Evolutionary conservation across 2,329 filamentous ascomycete genomes (phyloP), one percentile per base, ranked within the genome.

Genomic region (Dothiorella sarmentorum): DNA sequence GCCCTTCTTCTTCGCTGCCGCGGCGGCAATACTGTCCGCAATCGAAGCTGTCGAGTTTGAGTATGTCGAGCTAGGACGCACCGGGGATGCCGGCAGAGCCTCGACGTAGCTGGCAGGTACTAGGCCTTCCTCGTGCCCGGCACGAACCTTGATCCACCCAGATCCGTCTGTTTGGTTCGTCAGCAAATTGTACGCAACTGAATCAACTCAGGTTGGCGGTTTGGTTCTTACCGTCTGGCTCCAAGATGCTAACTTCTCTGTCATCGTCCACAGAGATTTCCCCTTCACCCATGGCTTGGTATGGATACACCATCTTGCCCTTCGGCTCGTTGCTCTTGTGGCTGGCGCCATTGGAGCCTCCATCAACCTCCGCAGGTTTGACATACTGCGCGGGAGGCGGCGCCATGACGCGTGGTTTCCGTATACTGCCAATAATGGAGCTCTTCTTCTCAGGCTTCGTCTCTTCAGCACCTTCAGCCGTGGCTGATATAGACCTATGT

Each of bases 71-170:
- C 79, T 77, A 4, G 76, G 69, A 13, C 68, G 68, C 68, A 66
- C 61, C 65, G 58, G 26, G 65, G 64, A 9, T 11, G 68, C 63
- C 2, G 83, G 74, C 24, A 80, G 74, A 9, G 87, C 71, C 66
- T 97, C 92, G 43, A 96, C 80, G 71, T 99, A 99, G 5, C 86
- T 82, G 5, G 91, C 83, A 1, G 94, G 94, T 0, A 99, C 92
- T 24, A 97, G 81, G 35, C 94, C 94, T 75, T 93, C 87, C 64
- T 86, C 85, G 64, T 82, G 82, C 17, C 88, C 88, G 31, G 82
- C 81, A 53, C 89, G 87, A 60, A 99, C 85, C 72, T 89, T 93
- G 66, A 91, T 83, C 94, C 94, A 99, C 40, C 94, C 94, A 38
- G 88, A 86, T 60, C 93, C 93, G 73, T 96, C 93, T 96, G 65